Evolutionary conservation across 176 grass and related monocot genomes (phyloP).

Genomic region (Lolium rigidum): DNA sequence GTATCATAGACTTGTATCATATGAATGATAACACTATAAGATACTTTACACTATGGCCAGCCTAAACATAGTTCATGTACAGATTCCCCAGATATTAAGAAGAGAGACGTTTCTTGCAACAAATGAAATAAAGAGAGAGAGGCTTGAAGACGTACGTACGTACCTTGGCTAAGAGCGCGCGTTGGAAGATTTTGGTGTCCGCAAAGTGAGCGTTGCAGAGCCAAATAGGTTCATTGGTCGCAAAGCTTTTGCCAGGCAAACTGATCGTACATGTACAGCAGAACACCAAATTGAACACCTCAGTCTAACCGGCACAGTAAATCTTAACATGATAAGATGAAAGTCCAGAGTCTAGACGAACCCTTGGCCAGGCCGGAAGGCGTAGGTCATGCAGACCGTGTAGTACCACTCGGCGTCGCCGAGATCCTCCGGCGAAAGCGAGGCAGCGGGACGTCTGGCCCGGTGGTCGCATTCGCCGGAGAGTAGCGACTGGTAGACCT

Average conservation of each 20-base stretch:
- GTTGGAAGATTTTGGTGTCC: slow-evolving; percentile 56
- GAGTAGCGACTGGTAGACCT: slow-evolving; percentile 77
- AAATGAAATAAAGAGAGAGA: not conserved
- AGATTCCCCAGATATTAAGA: not conserved
- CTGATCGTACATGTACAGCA: slow-evolving; percentile 28
- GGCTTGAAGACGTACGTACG: not conserved
- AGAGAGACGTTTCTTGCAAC: too few species aligned
- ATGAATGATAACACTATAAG: too few species aligned
- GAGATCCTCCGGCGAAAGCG: slow-evolving; percentile 82
- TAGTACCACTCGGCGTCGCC: slow-evolving; percentile 89
- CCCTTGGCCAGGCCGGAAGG: slow-evolving; percentile 74
- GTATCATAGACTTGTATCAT: too few species aligned
- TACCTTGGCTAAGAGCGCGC: slow-evolving; percentile 85
- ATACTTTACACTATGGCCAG: too few species aligned
- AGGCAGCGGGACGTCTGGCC: slow-evolving; percentile 56
- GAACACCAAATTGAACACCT: not conserved
- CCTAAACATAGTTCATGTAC: not conserved
- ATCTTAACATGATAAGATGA: not conserved
- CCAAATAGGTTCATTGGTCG: slow-evolving; percentile 62
- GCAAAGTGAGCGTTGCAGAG: slow-evolving; percentile 70
- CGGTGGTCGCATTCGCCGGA: slow-evolving; percentile 67
- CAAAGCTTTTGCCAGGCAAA: slow-evolving; percentile 74
- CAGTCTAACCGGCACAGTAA: not conserved
- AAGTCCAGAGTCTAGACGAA: not conserved
- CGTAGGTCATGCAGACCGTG: slow-evolving; percentile 92